Base-by-base conservation (phyloP, 2,329 filamentous ascomycete species). In the Verticillium nubilum region DNA sequence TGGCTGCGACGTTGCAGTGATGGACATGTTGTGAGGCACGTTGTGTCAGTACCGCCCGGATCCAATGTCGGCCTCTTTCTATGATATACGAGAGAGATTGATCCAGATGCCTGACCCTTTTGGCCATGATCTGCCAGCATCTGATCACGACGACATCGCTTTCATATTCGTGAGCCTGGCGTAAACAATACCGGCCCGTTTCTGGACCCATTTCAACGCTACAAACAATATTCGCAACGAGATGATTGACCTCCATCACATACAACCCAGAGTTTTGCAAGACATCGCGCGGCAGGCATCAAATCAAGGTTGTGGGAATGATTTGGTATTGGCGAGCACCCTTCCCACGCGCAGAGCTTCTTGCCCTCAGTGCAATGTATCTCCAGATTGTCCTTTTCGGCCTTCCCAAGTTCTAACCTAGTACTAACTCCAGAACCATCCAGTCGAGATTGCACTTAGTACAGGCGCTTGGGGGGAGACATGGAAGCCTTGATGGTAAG, bases 401-500 rank as follows among this genome's bases (percentile, higher is more conserved):
- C n/a, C 42, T 23, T 47, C 42, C 42, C n/a, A 12, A 23, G 42
- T 47, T n/a, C 23, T 25, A 47, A 47, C 42, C 42, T 25, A 47
- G 42, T 23, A 47, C 42, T 23, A 23, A 25, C 42, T n/a, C 42
- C 17, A 7, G 42, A 23, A 47, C 42, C 42, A 23, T 47, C 42
- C 53, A 13, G 27, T 25, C 35, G 47, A 55, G 58, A 54, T 50
- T 26, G 52, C 68, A 65, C 73, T 79, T 98, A 99, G 88, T 97
- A 99, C 72, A 99, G 83, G 77, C 95, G 92, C 87, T 92, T 95
- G 71, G 95, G 95, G 70, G 95, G 95, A 80, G 92, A 97, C 95
- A 99, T 99, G 85, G 91, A 91, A 83, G 95, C 95, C 91, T 99
- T 99, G 87, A 99, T 95, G 78, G 93, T 97, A 84, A 99, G 87